Evolutionary conservation across 2,329 filamentous ascomycete species (phyloP).

Genomic region (Botrytis deweyae): DNA sequence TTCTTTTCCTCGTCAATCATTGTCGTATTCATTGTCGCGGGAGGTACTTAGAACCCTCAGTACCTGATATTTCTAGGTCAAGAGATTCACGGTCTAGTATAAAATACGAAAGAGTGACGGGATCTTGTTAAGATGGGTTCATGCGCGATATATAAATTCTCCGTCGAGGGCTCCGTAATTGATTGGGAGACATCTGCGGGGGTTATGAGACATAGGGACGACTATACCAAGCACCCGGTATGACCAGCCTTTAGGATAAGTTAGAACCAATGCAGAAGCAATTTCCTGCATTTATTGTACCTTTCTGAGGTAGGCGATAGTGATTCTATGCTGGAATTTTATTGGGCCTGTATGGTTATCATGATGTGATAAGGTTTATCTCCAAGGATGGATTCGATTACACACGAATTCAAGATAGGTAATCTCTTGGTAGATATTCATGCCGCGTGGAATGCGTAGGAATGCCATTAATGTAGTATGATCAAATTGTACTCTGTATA

Average conservation of each 20-base stretch:
- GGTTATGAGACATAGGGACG: neutral
- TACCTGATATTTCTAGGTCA: neutral
- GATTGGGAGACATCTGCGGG: neutral
- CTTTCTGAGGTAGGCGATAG: neutral
- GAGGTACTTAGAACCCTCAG: neutral
- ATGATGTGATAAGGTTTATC: constrained; percentile 20
- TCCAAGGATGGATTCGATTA: constrained; percentile 11
- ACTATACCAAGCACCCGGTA: neutral
- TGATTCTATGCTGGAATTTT: neutral
- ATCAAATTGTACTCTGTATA: neutral
- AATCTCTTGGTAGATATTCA: neutral
- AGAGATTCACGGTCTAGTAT: neutral
- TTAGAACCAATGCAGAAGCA: constrained; percentile 5
- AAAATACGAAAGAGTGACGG: neutral
- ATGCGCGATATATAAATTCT: neutral
- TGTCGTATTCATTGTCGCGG: neutral
- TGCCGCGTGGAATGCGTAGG: neutral
- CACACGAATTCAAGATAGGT: neutral
- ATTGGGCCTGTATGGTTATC: constrained; percentile 5
- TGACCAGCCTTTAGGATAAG: neutral
- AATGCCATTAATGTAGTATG: neutral
- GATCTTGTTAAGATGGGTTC: neutral
- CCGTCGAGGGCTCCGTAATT: neutral
- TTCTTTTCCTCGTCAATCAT: constrained; percentile 23
- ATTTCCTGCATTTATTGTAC: neutral